These are phyloP conservation scores for Colletotrichum coccodes DNA, from an alignment of 2,329 filamentous ascomycete genomes.

Conservation along the genomic window DNA sequence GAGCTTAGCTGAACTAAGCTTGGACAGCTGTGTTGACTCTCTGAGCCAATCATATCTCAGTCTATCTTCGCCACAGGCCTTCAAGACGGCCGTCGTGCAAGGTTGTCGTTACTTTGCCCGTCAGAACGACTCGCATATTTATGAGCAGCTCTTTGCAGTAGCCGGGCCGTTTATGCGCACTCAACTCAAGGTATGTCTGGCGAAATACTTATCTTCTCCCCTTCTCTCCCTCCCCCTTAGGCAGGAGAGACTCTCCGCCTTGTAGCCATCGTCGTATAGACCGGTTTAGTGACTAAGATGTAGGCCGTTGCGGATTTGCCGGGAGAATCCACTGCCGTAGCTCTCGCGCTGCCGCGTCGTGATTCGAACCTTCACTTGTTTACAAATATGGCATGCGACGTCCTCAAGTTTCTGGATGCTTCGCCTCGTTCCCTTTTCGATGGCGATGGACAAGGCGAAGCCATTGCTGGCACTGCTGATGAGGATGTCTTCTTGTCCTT, in stretches of 20 bases:
- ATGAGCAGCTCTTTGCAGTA: conserved; percentile 64
- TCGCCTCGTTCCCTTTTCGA: conserved; percentile 59
- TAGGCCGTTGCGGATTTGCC: conserved; percentile 52
- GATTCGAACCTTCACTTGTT: conserved; percentile 50
- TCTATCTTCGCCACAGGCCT: conserved; percentile 64
- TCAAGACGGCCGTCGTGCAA: conserved; percentile 71
- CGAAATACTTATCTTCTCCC: neutral
- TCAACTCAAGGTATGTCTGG: conserved; percentile 62
- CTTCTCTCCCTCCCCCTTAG: neutral
- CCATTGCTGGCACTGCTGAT: neutral
- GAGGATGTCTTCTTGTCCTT: conserved; percentile 62
- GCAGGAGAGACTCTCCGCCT: neutral
- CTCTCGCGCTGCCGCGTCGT: conserved; percentile 49
- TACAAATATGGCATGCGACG: conserved; percentile 58
- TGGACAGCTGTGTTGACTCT: conserved; percentile 66
- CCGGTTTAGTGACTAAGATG: conserved; percentile 11
- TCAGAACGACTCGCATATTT: conserved; percentile 58
- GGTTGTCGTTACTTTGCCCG: conserved; percentile 71
- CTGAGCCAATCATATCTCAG: conserved; percentile 67
- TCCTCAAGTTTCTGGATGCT: conserved; percentile 67
- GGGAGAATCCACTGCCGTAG: conserved; percentile 42
- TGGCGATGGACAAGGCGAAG: conserved; percentile 34
- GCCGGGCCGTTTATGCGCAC: conserved; percentile 66
- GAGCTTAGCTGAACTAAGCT: conserved; percentile 69
- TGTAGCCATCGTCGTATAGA: neutral